A percentile compares a stretch with the other conserved stretches of the same genome.
phyloP scores from a whole-genome alignment of 345 rosid genomes.

The Hevea brasiliensis region DNA sequence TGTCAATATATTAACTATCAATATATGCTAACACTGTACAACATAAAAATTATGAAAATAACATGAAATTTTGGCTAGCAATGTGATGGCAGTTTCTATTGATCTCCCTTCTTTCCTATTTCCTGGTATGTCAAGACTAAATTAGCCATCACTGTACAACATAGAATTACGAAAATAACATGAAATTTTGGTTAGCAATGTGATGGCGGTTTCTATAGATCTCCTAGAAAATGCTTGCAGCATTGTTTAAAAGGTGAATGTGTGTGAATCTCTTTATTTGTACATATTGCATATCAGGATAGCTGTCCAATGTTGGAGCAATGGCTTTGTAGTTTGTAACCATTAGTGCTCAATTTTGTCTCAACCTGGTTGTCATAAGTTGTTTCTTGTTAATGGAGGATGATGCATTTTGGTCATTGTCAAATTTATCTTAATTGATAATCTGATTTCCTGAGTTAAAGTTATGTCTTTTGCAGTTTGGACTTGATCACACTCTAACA shows the following conservation, averaged over 20 bases:
- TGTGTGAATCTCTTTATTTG: neutral
- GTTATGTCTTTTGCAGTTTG: slow-evolving; percentile 59
- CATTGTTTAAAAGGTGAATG: neutral
- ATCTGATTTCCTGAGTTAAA: slow-evolving; percentile 13
- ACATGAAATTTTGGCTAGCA: neutral
- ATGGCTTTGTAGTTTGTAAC: neutral
- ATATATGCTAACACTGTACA: neutral
- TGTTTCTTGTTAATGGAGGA: slow-evolving; percentile 6
- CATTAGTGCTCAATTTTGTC: neutral
- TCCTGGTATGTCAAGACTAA: neutral
- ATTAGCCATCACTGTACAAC: neutral
- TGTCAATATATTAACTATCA: neutral
- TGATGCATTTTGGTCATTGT: neutral
- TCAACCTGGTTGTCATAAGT: neutral
- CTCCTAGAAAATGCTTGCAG: neutral
- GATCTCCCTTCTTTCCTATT: neutral
- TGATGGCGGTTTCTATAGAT: neutral
- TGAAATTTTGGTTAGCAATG: neutral
- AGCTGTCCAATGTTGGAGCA: slow-evolving; percentile 1
- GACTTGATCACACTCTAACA: slow-evolving; percentile 94
- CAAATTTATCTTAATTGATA: neutral
- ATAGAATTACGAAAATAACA: neutral
- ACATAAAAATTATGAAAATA: neutral
- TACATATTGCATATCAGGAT: neutral
- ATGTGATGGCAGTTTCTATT: neutral